Evolutionary conservation across 2,329 filamentous ascomycete species (phyloP), one percentile per base, ranked within the genome.

Genomic region (Geosmithia putterillii): DNA sequence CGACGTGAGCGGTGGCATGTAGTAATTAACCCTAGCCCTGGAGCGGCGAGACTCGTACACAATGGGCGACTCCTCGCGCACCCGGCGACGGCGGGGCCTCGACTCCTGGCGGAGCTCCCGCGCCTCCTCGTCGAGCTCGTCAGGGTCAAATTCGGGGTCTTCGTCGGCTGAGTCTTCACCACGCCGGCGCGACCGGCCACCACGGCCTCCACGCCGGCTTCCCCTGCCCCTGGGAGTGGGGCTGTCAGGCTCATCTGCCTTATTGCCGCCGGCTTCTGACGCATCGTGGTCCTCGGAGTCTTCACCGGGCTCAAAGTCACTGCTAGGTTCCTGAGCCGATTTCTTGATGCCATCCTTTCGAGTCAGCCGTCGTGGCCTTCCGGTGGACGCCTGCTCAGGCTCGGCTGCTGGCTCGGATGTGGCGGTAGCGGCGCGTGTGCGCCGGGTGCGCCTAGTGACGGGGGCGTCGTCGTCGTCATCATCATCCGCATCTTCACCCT

Each of bases 1-100:
- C 7, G 64, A 59, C 9, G 62, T 64, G 36, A 89, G 79, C 1
- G 86, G 81, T 38, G 86, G 78, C 55, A 95, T 86, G 45, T 84
- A 84, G 61, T 96, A 96, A 58, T 95, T 86, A 23, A 92, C 83
- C 43, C 77, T 67, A 22, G 69, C 66, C 22, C 76, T 72, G 36
- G 73, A 68, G 39, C 73, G 70, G 43, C 69, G 69, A 18, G 66
- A 61, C 8, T 61, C 66, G 55, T 83, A 74, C 41, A 77, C 61
- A 50, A 84, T 70, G 8, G 73, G 64, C 17, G 76, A 72, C 23
- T 60, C 55, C 51, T 76, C 67, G 50, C 74, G 54, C 47, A 68
- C 59, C 50, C 66, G 63, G 50, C 73, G 61, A 44, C 73, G 69
- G 21, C 73, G 68, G 15, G 70, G 64, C 32, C 67, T 66, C 7